phyloP scores from a whole-genome alignment of 139 green algal species.

The Limnomonas spitsbergensis region DNA sequence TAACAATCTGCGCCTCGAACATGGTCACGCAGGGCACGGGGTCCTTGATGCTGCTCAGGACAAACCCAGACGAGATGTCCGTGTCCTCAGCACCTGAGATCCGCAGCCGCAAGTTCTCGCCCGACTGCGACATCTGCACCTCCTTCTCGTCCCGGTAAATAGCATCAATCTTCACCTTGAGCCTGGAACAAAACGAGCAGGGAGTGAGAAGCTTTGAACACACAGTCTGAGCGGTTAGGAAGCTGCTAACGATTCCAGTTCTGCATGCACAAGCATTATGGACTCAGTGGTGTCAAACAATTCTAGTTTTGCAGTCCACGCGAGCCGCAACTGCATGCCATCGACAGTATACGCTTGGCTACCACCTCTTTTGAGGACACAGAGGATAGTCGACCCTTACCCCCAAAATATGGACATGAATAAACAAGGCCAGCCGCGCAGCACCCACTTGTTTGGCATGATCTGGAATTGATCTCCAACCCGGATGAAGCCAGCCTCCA shows the following conservation, averaged over 20 bases:
- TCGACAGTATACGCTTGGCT: neutral
- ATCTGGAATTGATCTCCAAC: slow-evolving; percentile 77
- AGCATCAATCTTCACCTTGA: slow-evolving; percentile 79
- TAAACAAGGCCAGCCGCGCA: no score
- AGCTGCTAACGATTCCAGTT: no score
- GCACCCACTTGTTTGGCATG: slow-evolving; percentile 96
- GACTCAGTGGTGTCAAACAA: no score
- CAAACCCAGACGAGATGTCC: slow-evolving; percentile 88
- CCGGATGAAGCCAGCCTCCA: slow-evolving; percentile 83
- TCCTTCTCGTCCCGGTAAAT: slow-evolving; percentile 93
- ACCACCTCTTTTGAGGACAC: neutral
- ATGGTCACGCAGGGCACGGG: slow-evolving; percentile 56
- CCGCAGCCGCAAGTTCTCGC: slow-evolving; percentile 82
- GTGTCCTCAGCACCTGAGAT: slow-evolving; percentile 72
- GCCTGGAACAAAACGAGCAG: no score
- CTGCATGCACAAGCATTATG: neutral
- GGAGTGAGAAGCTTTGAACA: no score
- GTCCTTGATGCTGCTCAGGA: slow-evolving; percentile 76
- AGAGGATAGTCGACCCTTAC: no score
- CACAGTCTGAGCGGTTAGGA: no score
- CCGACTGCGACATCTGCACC: slow-evolving; percentile 57
- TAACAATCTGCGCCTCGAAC: slow-evolving; percentile 84
- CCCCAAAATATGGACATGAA: no score
- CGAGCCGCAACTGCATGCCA: neutral
- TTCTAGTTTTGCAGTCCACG: no score